phyloP scores from a whole-genome alignment of 345 rosid species.

The Murraya koenigii region DNA sequence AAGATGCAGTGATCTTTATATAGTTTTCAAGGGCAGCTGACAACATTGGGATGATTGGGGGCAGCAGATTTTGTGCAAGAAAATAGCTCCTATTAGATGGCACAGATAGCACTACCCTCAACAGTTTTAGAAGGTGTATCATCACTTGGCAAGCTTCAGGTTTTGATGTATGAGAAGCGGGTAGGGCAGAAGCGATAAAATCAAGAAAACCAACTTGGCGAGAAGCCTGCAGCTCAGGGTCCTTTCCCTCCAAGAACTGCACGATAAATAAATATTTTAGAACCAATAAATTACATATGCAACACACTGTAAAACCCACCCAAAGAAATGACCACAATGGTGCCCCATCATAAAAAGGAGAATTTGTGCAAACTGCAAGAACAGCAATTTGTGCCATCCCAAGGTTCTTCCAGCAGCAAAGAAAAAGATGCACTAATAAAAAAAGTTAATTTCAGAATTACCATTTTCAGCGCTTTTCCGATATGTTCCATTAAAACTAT shows the following conservation, averaged over 20 bases:
- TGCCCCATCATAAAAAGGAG: neutral
- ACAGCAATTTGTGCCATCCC: neutral
- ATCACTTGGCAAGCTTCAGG: conserved; percentile 83
- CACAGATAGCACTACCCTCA: conserved; percentile 57
- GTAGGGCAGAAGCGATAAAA: conserved; percentile 73
- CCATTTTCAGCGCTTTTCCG: neutral
- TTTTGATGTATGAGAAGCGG: conserved; percentile 76
- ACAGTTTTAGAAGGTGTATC: conserved; percentile 61
- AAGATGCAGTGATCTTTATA: conserved; percentile 71
- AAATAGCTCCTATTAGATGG: conserved; percentile 65
- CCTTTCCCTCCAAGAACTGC: conserved; percentile 76
- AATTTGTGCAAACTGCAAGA: conserved; percentile 3
- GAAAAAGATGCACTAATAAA: conserved; percentile 7
- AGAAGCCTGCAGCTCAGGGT: conserved; percentile 69
- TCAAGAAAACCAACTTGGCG: conserved; percentile 79
- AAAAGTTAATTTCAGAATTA: neutral
- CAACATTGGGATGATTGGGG: conserved; percentile 73
- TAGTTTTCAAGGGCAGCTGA: conserved; percentile 75
- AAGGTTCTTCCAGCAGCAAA: conserved; percentile 5
- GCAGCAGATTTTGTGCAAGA: conserved; percentile 72
- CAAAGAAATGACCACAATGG: neutral
- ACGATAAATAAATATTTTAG: conserved; percentile 13
- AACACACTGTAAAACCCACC: neutral
- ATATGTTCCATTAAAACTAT: neutral
- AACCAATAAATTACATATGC: conserved; percentile 12